Evolutionary conservation across 768 basidiomycete species (phyloP), one percentile per base, ranked within the genome.

Genomic region (Austroboletus eburneus): DNA sequence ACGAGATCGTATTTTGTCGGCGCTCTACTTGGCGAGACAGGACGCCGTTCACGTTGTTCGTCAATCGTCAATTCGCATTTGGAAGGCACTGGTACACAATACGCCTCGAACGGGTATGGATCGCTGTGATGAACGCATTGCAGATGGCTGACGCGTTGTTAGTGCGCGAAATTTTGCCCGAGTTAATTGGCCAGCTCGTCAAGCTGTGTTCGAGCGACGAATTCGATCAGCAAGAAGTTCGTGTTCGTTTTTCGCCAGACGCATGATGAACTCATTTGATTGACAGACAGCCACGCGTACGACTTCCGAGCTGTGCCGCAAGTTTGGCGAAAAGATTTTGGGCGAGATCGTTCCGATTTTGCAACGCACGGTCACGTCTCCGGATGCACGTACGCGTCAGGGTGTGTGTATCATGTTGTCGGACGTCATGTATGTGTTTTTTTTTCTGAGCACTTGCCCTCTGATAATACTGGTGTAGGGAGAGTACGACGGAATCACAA

Each of bases 21-120:
- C 87, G 2, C 68, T 99, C 43, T 99, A 94, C 66, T 75, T 98
- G 54, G 89, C 93, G 43, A 83, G 94, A 38, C 95, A 98, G 65
- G 96, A 98, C 65, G 77, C 88, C 12, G 90, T 96, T 54, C 83
- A 80, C 34, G 78, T 84, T 37, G 94, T 98, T 30, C 83, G 95
- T 33, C 89, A 91, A 62, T 82, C 91, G 3, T 89, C 94, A 0
- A 80, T 95, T 37, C 91, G 91, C 47, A 96, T 98, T 53, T 99
- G 96, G 96, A 98, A 98, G 69, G 95, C 92, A 4, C 74, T 98
- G 52, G 94, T 99, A 9, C 81, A 91, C 64, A 98, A 95, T 57
- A 95, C 92, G 0, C 93, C 91, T 5, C 76, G 86, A 37, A 95
- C 92, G 54, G 85, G 91, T 91, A 61, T 46, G 71, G 14, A 16